Percentiles rank a stretch among this genome's conserved stretches.
phyloP scores from a whole-genome alignment of 345 rosid species.

The Euphorbia pulcherrima region DNA sequence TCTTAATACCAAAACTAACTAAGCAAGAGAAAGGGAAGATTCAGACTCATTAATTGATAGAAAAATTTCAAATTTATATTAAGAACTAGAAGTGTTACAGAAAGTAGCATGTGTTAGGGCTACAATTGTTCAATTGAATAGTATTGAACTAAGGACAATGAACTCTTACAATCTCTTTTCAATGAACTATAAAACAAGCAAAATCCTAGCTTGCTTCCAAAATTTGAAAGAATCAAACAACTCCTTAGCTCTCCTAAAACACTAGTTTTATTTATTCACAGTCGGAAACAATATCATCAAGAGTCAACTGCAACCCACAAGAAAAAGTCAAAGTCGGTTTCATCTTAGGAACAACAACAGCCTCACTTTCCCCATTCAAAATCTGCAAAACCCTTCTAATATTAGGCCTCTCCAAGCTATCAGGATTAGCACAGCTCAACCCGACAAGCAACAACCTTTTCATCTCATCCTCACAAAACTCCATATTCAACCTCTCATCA shows the following conservation, averaged over 20 bases:
- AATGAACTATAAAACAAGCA: slow-evolving; percentile 15
- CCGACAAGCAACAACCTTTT: slow-evolving; percentile 79
- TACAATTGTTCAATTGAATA: slow-evolving; percentile 47
- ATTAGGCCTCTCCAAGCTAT: slow-evolving; percentile 62
- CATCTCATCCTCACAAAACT: slow-evolving; percentile 62
- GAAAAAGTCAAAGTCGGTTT: slow-evolving; percentile 82
- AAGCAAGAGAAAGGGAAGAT: too few relatives aligned
- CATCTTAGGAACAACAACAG: slow-evolving; percentile 48
- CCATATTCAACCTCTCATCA: slow-evolving; percentile 62
- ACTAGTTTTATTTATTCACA: slow-evolving; percentile 33
- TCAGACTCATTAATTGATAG: slow-evolving; percentile 1
- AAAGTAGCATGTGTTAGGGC: neutral
- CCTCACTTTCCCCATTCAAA: slow-evolving; percentile 62
- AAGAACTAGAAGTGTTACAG: slow-evolving; percentile 3
- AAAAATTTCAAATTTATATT: neutral
- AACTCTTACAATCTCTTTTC: slow-evolving; percentile 15
- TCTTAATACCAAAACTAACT: too few relatives aligned
- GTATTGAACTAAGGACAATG: slow-evolving; percentile 52
- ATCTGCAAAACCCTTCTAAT: slow-evolving; percentile 88
- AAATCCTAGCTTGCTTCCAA: neutral
- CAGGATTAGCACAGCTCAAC: slow-evolving; percentile 79
- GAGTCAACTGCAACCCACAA: slow-evolving; percentile 44
- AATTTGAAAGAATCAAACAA: slow-evolving; percentile 38
- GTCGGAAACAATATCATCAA: slow-evolving; percentile 79
- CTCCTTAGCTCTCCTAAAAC: slow-evolving; percentile 6